phyloP scores from a whole-genome alignment of 179 eudicot species.

The Nepenthes alata region DNA sequence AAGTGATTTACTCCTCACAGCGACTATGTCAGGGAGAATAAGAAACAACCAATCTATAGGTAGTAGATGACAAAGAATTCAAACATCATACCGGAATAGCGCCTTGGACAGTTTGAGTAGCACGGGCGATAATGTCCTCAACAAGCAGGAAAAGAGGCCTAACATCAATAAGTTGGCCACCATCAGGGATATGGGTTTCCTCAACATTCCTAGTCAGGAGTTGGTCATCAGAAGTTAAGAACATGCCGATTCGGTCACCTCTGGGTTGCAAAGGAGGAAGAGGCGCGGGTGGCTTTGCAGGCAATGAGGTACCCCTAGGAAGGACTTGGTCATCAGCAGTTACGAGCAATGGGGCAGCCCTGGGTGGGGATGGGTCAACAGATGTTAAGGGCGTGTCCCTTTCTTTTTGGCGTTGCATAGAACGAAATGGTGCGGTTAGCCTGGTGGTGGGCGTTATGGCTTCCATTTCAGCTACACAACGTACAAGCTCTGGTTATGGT shows the following conservation, averaged over 20 bases:
- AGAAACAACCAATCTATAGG: neutral
- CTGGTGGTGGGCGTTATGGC: slow-evolving; percentile 6
- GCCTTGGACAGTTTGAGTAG: slow-evolving; percentile 14
- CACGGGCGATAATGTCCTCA: slow-evolving; percentile 38
- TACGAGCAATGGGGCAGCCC: neutral
- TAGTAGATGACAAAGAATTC: neutral
- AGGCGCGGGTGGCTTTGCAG: slow-evolving; percentile 16
- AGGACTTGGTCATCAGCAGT: neutral
- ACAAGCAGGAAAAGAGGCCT: slow-evolving; percentile 39
- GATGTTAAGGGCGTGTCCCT: neutral
- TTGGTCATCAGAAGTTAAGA: slow-evolving; percentile 41
- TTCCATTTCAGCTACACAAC: neutral
- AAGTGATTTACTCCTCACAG: neutral
- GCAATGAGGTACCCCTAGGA: slow-evolving; percentile 11
- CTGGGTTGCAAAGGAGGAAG: slow-evolving; percentile 6
- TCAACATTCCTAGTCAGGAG: slow-evolving; percentile 39
- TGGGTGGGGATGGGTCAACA: neutral
- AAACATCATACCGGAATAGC: neutral
- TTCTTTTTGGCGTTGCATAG: neutral
- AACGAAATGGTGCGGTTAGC: neutral
- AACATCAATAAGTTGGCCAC: slow-evolving; percentile 26
- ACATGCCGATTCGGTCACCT: slow-evolving; percentile 20
- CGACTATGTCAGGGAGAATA: neutral
- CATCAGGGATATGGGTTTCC: slow-evolving; percentile 44
- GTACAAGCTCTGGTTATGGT: slow-evolving; percentile 4